These are phyloP conservation scores for Akanthomyces muscarius DNA, from an alignment of 2,329 filamentous ascomycete genomes.

Conservation along the genomic window DNA sequence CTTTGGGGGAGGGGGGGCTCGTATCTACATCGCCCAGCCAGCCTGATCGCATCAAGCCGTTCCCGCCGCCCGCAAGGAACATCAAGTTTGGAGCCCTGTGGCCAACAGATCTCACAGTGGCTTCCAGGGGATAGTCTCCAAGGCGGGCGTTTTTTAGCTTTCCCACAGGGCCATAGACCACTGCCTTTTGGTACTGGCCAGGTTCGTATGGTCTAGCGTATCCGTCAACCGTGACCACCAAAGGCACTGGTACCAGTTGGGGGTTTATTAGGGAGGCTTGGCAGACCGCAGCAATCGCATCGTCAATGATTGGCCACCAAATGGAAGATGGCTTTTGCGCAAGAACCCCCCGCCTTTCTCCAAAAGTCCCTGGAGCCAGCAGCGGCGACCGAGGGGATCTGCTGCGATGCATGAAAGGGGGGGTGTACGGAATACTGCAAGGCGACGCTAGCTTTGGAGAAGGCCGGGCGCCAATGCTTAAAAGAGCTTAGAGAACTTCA, in stretches of 20 bases:
- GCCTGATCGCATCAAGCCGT: constrained; percentile 1
- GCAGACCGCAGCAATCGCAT: neutral
- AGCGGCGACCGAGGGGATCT: neutral
- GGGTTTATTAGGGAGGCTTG: neutral
- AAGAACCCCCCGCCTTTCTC: constrained; percentile 10
- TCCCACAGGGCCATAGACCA: neutral
- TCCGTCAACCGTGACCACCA: neutral
- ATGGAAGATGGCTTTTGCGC: neutral
- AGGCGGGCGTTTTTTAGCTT: neutral
- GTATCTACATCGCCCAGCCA: neutral
- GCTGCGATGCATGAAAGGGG: neutral
- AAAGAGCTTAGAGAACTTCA: neutral
- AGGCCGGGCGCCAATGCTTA: neutral
- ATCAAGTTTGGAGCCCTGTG: neutral
- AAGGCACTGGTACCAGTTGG: no score
- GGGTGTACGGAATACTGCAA: neutral
- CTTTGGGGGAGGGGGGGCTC: neutral
- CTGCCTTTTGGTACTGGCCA: neutral
- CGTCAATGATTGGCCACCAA: constrained; percentile 4
- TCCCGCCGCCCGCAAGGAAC: neutral
- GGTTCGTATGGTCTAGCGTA: constrained; percentile 15
- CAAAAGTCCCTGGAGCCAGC: constrained; percentile 13
- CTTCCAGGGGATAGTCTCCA: neutral
- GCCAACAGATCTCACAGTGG: constrained; percentile 4
- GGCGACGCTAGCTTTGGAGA: neutral